Percentiles rank a stretch among this genome's conserved stretches.
These are phyloP conservation scores for Puccinia polysora DNA, from an alignment of 1,284 basidiomycete genomes.

Conservation along the genomic window DNA sequence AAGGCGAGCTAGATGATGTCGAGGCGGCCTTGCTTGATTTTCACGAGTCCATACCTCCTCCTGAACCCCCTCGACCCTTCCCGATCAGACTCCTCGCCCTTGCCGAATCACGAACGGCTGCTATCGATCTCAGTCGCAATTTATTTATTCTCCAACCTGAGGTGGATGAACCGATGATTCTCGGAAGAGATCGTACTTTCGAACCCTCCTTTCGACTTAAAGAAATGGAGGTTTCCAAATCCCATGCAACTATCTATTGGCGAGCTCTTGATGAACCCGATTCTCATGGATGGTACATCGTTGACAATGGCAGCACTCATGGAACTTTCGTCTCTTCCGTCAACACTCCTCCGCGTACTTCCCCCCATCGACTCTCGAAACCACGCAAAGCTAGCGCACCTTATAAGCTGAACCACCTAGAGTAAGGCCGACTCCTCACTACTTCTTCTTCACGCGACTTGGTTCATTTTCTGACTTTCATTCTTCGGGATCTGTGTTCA, in stretches of 20 bases:
- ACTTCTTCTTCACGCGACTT: too few relatives aligned
- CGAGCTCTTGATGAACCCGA: neutral
- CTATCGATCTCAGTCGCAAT: neutral
- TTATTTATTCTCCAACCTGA: constrained; percentile 16
- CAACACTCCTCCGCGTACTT: neutral
- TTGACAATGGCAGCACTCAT: constrained; percentile 35
- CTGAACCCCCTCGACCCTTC: constrained; percentile 2
- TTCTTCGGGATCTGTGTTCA: neutral
- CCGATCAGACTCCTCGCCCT: constrained; percentile 7
- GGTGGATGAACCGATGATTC: constrained; percentile 14
- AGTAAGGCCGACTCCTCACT: constrained; percentile 8
- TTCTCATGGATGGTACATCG: constrained; percentile 23
- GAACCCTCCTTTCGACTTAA: constrained; percentile 21
- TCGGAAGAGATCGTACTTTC: constrained; percentile 37
- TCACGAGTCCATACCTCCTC: constrained; percentile 13
- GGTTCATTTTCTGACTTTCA: too few relatives aligned
- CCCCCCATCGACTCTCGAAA: constrained; percentile 10
- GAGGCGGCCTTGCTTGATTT: constrained; percentile 18
- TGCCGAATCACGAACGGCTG: neutral
- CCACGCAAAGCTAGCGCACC: constrained; percentile 22
- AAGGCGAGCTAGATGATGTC: constrained; percentile 9
- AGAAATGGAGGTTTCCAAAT: constrained; percentile 38
- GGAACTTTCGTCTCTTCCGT: constrained; percentile 25
- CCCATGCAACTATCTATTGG: constrained; percentile 30
- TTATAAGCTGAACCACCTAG: constrained; percentile 24